A percentile compares a stretch with the other conserved stretches of the same genome.
Evolutionary conservation across 352 stramenopile species (phyloP).

Genomic region (Pythium coloratum): DNA sequence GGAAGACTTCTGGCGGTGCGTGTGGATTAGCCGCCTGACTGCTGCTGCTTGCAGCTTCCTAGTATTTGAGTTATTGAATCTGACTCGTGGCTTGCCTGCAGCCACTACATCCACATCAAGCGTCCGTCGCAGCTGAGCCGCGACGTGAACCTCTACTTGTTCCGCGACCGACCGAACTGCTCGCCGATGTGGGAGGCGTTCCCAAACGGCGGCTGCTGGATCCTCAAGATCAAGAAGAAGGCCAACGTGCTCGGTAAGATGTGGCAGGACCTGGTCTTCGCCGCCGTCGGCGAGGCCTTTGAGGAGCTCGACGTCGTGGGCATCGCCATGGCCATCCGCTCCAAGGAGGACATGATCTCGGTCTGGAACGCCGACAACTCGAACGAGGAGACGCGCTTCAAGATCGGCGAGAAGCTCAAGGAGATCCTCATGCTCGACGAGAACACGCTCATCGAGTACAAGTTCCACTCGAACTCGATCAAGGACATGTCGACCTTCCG

Average conservation of each 20-base stretch:
- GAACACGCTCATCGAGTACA: constrained; percentile 95
- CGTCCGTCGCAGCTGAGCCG: constrained; percentile 89
- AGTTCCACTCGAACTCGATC: constrained; percentile 92
- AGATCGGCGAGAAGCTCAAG: constrained; percentile 92
- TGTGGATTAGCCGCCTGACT: not conserved
- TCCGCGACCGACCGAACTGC: constrained; percentile 88
- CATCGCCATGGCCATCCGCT: constrained; percentile 92
- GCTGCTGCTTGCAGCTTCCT: not conserved
- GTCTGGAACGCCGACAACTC: constrained; percentile 95
- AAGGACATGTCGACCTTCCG: constrained; percentile 93
- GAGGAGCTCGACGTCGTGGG: constrained; percentile 91
- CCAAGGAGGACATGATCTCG: constrained; percentile 93
- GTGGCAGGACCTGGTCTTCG: constrained; percentile 94
- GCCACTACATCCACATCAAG: constrained; percentile 93
- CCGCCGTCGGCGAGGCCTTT: constrained; percentile 91
- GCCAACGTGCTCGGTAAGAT: constrained; percentile 93
- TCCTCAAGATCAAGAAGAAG: constrained; percentile 95
- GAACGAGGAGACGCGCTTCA: constrained; percentile 82
- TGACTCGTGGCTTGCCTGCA: not conserved
- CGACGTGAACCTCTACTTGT: constrained; percentile 93
- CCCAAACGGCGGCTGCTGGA: constrained; percentile 93
- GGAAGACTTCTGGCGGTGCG: constrained; percentile 88
- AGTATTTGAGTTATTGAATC: not conserved
- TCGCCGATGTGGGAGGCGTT: constrained; percentile 92
- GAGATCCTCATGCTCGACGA: constrained; percentile 93